These are phyloP conservation scores for Seiridium cupressi DNA, from an alignment of 2,329 filamentous ascomycete species.

Conservation along the genomic window DNA sequence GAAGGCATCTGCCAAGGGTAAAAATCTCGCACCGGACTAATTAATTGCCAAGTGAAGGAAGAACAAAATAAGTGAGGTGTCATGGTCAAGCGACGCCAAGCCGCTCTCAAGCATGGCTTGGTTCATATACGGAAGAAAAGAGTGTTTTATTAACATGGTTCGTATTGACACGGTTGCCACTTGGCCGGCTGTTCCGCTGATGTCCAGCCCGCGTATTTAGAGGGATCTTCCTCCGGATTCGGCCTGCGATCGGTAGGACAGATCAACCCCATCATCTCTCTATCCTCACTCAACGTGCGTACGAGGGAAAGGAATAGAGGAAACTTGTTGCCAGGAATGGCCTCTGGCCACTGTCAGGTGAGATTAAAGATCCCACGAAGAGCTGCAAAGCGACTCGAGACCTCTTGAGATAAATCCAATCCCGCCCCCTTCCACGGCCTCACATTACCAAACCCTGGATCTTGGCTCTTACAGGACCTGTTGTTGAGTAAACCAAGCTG, in stretches of 20 bases:
- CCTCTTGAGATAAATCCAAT: not conserved
- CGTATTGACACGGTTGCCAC: too few species aligned
- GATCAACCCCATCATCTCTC: not conserved
- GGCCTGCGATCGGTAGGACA: too few species aligned
- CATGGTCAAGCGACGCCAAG: not conserved
- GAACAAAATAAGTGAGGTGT: not conserved
- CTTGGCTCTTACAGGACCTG: slow-evolving; percentile 1
- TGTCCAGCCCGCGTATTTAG: too few species aligned
- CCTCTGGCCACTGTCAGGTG: too few species aligned
- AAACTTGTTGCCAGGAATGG: too few species aligned
- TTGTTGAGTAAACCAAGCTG: slow-evolving; percentile 1
- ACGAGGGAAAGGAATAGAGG: too few species aligned
- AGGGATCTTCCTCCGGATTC: too few species aligned
- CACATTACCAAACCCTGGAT: slow-evolving; percentile 6
- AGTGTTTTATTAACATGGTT: too few species aligned
- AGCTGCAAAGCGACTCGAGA: too few species aligned
- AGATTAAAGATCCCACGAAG: too few species aligned
- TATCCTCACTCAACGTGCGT: not conserved
- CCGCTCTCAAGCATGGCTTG: not conserved
- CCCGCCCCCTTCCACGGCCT: not conserved
- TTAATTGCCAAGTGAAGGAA: not conserved
- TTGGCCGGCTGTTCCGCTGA: too few species aligned
- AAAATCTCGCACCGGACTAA: not conserved
- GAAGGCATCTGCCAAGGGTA: not conserved
- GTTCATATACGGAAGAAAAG: not conserved